Evolutionary conservation across 345 rosid species (phyloP), one percentile per base, ranked within the genome.

Genomic region (Euclidium syriacum): DNA sequence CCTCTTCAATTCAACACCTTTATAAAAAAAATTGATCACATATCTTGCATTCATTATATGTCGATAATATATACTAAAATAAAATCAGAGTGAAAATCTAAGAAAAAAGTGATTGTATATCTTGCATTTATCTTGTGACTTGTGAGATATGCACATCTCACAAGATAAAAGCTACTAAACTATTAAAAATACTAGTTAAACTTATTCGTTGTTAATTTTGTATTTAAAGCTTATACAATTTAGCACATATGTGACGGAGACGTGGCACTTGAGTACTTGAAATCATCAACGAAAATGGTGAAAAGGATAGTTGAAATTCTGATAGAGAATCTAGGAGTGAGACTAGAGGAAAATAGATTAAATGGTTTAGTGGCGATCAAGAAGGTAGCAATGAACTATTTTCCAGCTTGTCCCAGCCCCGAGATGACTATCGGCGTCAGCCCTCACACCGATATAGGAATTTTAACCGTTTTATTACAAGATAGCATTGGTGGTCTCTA

Each of bases 401-500:
- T 82, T 40, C 90, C 90, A 9, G 41, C 52, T 6, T 84, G 90
- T 54, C 90, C 90, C 2, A 78, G 69, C 47, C 87, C 90, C 0
- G 79, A 82, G 35, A 78, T 80, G 2, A 85, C 87, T 0, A 73
- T 85, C 0, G 90, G 87, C 0, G 87, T 78, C 0, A 87, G 90
- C 0, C 79, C 85, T 23, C 87, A 85, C 65, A 82, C 90, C 6
- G 90, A 85, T 41, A 61, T 85, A 73, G 87, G 87, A 0, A 73
- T 72, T 16, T 54, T 85, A 2, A 82, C 90, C 0, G 70, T 85
- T 38, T 67, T 85, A 19, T 30, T 85, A 33, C 87, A 85, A 71
- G 90, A 82, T 39, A 85, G 73, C 6, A 78, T 82, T 20, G 90
- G 90, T 15, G 90, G 90, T 20, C 73, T 85, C 22, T 78, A 82